Evolutionary conservation across 2,329 filamentous ascomycete genomes (phyloP).

Genomic region (Proliferodiscus dingleyae): DNA sequence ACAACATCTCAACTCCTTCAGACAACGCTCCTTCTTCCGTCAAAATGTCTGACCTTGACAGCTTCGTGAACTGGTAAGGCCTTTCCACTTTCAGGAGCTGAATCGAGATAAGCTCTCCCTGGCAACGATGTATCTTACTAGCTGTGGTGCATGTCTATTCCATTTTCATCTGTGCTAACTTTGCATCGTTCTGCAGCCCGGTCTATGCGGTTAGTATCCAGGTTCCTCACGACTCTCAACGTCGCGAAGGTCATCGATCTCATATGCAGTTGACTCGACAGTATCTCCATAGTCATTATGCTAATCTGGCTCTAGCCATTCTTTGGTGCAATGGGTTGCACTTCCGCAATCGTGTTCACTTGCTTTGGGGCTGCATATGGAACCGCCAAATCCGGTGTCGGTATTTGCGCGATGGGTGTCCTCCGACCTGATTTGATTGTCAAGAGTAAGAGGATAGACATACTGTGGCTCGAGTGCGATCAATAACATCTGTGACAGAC

Average conservation of each 20-base stretch:
- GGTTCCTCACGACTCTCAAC: slow-evolving; percentile 18
- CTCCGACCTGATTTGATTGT: slow-evolving; percentile 96
- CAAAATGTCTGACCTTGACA: slow-evolving; percentile 68
- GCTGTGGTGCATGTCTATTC: not conserved
- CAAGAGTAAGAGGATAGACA: slow-evolving; percentile 70
- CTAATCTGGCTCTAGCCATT: slow-evolving; percentile 56
- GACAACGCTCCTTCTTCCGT: slow-evolving; percentile 31
- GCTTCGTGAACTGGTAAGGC: slow-evolving; percentile 58
- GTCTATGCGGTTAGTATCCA: slow-evolving; percentile 90
- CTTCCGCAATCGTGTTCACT: slow-evolving; percentile 90
- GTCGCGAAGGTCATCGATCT: slow-evolving; percentile 8
- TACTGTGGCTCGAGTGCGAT: not conserved
- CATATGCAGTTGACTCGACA: slow-evolving; percentile 3
- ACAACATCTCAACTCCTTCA: slow-evolving; percentile 8
- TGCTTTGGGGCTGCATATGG: slow-evolving; percentile 96
- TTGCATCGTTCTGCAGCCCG: slow-evolving; percentile 56
- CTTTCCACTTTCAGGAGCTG: slow-evolving; percentile 32
- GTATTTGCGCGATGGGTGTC: slow-evolving; percentile 98
- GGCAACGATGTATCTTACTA: not conserved
- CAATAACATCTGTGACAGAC: slow-evolving; percentile 51
- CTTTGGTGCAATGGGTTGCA: slow-evolving; percentile 97
- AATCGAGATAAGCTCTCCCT: slow-evolving; percentile 24
- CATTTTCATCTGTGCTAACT: slow-evolving; percentile 39
- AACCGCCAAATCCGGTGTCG: slow-evolving; percentile 98
- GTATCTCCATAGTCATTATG: slow-evolving; percentile 19